A percentile compares a stretch with the other conserved stretches of the same genome.
These are phyloP conservation scores for Senecio squalidus DNA, from an alignment of 140 eudicot genomes.

Conservation along the genomic window DNA sequence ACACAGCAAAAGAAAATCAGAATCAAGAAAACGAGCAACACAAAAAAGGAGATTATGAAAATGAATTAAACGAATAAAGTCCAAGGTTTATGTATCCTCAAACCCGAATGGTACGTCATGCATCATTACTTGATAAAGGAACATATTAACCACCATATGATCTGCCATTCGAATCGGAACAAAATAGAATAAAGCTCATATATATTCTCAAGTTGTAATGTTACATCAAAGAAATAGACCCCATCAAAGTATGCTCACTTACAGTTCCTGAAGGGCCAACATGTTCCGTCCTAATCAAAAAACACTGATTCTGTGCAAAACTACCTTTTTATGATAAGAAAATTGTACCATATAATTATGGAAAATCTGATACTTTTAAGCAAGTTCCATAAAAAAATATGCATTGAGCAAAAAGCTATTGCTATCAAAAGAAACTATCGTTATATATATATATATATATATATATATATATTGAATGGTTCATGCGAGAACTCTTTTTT, in stretches of 20 bases:
- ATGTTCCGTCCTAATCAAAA: constrained; percentile 3
- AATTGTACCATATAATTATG: background rate
- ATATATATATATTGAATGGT: too few species aligned
- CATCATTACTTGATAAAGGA: background rate
- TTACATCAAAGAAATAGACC: background rate
- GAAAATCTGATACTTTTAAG: background rate
- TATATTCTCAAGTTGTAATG: background rate
- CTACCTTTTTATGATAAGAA: background rate
- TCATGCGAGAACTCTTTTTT: too few species aligned
- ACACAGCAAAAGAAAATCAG: constrained; percentile 2
- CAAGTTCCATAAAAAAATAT: too few species aligned
- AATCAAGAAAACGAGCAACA: constrained; percentile 10
- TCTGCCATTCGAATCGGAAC: background rate
- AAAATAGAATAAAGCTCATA: background rate
- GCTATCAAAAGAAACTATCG: too few species aligned
- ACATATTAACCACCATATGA: background rate
- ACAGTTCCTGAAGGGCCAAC: constrained; percentile 17
- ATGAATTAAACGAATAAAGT: too few species aligned
- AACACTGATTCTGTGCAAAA: background rate
- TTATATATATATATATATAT: too few species aligned
- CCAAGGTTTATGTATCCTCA: background rate
- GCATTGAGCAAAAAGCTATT: too few species aligned
- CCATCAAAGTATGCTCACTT: constrained; percentile 11
- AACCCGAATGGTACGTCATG: too few species aligned
- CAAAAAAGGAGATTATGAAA: background rate